Evolutionary conservation across 176 grass and related monocot species (phyloP), one percentile per base, ranked within the genome.

Genomic region (Oryza punctata): DNA sequence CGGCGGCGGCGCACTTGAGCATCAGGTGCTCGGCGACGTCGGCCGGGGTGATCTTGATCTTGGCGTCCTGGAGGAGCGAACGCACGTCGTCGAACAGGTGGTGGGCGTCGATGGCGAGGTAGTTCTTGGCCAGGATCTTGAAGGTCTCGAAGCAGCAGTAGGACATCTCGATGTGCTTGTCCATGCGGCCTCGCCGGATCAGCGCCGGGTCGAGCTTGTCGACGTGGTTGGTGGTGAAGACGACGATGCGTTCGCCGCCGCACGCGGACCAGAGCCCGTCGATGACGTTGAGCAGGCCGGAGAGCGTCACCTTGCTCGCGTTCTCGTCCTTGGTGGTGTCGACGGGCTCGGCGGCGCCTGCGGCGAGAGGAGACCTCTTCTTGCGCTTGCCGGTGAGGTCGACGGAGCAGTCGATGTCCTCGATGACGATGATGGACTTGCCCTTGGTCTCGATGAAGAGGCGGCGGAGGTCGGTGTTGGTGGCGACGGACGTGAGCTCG

Each of bases 381-480:
- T 45, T 78, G 43, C 73, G 86, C 52, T 6, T 21, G 18, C 89
- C 87, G 46, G 92, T 94, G 74, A 94, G 82, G 57, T 97, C 85
- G 75, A 97, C 80, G 0, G 94, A 92, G 76, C 94, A 90, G 74
- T 97, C 90, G 45, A 94, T 92, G 83, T 97, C 92, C 83, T 97
- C 94, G 50, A 97, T 89, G 67, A 97, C 90, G 76, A 94, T 94
- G 79, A 97, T 78, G 12, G 86, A 88, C 78, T 83, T 92, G 82
- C 46, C 10, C 0, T 40, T 89, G 5, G 81, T 92, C 21, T 89
- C 71, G 76, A 81, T 89, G 80, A 92, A 84, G 33, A 92, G 77
- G 80, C 67, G 72, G 28, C 91, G 79, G 12, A 89, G 84, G 23
- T 89, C 81, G 4, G 44, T 81, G 84, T 92, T 92, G 90, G 23